Evolutionary conservation across 306 rosid genomes (phyloP).

Genomic region (Notholithocarpus densiflorus): DNA sequence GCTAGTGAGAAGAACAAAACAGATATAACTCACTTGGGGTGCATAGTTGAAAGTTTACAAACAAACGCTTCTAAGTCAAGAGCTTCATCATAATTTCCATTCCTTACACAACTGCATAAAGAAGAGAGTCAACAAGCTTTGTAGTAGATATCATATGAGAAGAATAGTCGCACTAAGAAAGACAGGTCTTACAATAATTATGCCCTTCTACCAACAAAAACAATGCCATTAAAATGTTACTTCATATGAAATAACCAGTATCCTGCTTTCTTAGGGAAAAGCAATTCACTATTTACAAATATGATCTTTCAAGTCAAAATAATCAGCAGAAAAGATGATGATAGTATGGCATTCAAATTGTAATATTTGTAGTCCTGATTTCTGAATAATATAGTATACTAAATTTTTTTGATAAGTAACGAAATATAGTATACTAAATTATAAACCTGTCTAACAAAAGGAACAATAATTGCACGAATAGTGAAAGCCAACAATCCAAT

Average conservation of each 20-base stretch:
- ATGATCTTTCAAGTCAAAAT: neutral
- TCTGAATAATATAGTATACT: neutral
- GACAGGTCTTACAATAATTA: neutral
- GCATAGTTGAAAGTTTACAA: constrained; percentile 89
- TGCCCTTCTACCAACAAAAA: neutral
- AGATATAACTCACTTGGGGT: constrained; percentile 67
- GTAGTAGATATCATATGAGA: neutral
- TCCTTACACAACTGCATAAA: constrained; percentile 79
- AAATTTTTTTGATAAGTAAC: neutral
- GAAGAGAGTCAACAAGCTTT: constrained; percentile 16
- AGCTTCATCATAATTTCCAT: constrained; percentile 98
- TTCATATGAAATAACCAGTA: neutral
- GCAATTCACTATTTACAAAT: no score
- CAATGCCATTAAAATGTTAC: neutral
- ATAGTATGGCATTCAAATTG: neutral
- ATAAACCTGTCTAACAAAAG: neutral
- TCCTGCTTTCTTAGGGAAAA: neutral
- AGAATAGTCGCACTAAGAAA: neutral
- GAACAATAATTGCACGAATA: neutral
- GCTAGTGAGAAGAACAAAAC: constrained; percentile 7
- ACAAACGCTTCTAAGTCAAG: constrained; percentile 95
- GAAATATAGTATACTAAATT: neutral
- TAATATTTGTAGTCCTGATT: neutral
- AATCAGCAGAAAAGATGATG: neutral
- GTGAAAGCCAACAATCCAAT: no score